Base-by-base conservation (phyloP, 768 basidiomycete genomes). In the Mycena amicta region DNA sequence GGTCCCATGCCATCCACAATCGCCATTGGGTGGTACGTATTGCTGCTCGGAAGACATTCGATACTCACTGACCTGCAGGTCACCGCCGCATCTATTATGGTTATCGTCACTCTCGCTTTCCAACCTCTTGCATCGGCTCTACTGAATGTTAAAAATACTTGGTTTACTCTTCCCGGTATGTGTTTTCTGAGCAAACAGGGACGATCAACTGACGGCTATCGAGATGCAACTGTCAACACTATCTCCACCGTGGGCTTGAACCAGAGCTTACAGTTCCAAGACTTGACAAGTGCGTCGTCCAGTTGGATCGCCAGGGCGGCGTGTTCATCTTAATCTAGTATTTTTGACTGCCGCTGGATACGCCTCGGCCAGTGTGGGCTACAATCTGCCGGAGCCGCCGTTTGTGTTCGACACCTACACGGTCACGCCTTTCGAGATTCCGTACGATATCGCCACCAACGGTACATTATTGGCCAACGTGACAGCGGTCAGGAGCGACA, bases 301-400 rank as follows among this genome's bases (percentile, higher is more conserved):
- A 23, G 6, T n/a, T n/a, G n/a, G n/a, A n/a, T n/a, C n/a, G n/a
- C n/a, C n/a, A n/a, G n/a, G n/a, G n/a, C n/a, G n/a, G n/a, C n/a
- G 39, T 37, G n/a, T 50, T 46, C 29, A 27, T 28, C 25, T 62
- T 26, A 59, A 28, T 6, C 12, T 59, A 83, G 81, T 76, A 3
- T 85, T 84, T 68, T 67, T 82, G 39, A 77, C 80, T 37, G 83
- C 83, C 6, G 80, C 84, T 6, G 83, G 83, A 13, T 85, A 77
- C 59, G 81, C 84, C 13, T 78, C 80, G 11, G 78, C 83, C 5
- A 73, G 74, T 1, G 76, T 80, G 11, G 64, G 81, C 23, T 85
- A 83, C 61, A 66, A 75, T 53, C 69, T 85, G 3, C 69, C 69
- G 0, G 67, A 75, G 27, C 80, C 83, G 5, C 70, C 79, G 2